Evolutionary conservation across 164 flowering plant genomes (phyloP).

Genomic region (Nymphaea colorata): DNA sequence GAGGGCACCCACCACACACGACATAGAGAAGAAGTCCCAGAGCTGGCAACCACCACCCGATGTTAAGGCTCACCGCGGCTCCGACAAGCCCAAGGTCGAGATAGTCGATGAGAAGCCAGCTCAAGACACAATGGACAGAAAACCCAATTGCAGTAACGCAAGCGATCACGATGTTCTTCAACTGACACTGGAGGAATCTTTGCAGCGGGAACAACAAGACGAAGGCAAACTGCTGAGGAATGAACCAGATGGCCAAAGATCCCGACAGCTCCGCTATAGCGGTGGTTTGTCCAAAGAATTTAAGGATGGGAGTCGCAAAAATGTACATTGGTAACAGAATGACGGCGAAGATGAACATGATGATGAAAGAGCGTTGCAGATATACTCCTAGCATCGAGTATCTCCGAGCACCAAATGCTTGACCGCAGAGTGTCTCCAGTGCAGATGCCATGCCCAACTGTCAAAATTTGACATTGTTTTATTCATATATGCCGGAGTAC

Average conservation of each 20-base stretch:
- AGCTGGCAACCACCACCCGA: slow-evolving; percentile 29
- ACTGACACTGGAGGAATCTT: slow-evolving; percentile 32
- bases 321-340: slow-evolving; percentile 29
- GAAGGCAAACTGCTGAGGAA: slow-evolving; percentile 26
- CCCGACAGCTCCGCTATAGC: slow-evolving; percentile 37
- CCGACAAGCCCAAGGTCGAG: slow-evolving; percentile 25
- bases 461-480: too few relatives aligned
- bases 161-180: slow-evolving; percentile 20
- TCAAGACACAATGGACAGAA: slow-evolving; percentile 11
- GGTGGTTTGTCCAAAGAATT: slow-evolving; percentile 23
- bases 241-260: slow-evolving; percentile 20
- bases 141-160: slow-evolving; percentile 16
- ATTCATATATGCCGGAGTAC: too few relatives aligned
- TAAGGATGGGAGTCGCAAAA: slow-evolving; percentile 31
- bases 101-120: slow-evolving; percentile 22
- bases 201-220: slow-evolving; percentile 25
- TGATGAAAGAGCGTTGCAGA: slow-evolving; percentile 41
- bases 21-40: slow-evolving; percentile 15
- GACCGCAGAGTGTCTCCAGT: slow-evolving; percentile 44
- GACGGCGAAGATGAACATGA: slow-evolving; percentile 21
- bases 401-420: slow-evolving; percentile 40
- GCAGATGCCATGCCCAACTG: slow-evolving; percentile 61
- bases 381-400: slow-evolving; percentile 41
- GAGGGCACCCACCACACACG: slow-evolving; percentile 24
- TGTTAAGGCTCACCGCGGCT: slow-evolving; percentile 9